Conservation (phyloP, 2,329 filamentous ascomycete species). For the Fusarium mexicanum region DNA sequence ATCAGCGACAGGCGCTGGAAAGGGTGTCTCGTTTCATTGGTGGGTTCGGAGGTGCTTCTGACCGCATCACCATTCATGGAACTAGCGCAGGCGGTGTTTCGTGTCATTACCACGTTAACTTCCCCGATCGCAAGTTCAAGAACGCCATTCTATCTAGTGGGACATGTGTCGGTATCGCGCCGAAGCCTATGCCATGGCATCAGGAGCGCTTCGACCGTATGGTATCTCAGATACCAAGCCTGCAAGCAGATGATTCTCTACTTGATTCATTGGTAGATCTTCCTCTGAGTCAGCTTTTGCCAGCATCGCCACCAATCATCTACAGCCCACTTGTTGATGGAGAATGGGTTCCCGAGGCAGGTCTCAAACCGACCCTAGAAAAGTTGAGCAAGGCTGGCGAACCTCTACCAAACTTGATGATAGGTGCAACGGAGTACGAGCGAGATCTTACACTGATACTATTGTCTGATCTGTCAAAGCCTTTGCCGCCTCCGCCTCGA, state of each 20-base stretch:
- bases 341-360: background rate
- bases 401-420: background rate
- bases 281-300: background rate
- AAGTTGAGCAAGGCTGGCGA: background rate
- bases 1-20: background rate
- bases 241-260: background rate
- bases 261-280: background rate
- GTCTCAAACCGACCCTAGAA: background rate
- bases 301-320: background rate
- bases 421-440: background rate
- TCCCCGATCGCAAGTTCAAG: background rate
- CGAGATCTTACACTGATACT: background rate
- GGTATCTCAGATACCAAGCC: background rate
- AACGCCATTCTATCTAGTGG: background rate
- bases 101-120: background rate
- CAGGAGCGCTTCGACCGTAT: background rate
- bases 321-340: background rate
- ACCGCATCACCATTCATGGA: background rate
- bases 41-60: background rate
- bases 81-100: background rate
- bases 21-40: background rate
- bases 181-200: background rate
- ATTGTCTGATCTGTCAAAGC: background rate
- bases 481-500: background rate
- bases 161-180: background rate